These are phyloP conservation scores for Coemansia linderi DNA, from an alignment of 371 early-diverging fungal genomes.

Conservation along the genomic window DNA sequence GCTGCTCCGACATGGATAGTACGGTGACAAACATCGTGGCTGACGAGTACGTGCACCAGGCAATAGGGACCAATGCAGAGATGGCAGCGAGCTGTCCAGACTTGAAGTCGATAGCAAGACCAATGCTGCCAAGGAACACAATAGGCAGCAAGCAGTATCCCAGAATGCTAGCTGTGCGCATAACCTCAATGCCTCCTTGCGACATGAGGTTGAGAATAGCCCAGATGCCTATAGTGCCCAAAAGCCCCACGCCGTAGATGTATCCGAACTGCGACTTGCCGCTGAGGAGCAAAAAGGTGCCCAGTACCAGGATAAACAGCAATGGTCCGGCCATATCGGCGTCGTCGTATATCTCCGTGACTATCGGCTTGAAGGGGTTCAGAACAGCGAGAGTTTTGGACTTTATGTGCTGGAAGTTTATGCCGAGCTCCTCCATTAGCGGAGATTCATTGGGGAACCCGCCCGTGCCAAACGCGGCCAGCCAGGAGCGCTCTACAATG, in stretches of 20 bases:
- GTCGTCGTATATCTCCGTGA: constrained; percentile 90
- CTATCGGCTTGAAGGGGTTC: constrained; percentile 86
- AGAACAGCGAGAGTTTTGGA: constrained; percentile 81
- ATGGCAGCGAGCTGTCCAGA: constrained; percentile 35
- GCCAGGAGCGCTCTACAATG: constrained; percentile 59
- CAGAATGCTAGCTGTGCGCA: constrained; percentile 90
- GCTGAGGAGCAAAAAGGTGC: constrained; percentile 84
- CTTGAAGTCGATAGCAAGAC: constrained; percentile 52
- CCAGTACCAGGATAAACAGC: constrained; percentile 86
- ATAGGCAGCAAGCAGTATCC: constrained; percentile 96
- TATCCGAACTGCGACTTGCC: constrained; percentile 96
- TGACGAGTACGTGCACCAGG: constrained; percentile 94
- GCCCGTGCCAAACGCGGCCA: constrained; percentile 82
- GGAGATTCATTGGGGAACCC: constrained; percentile 88
- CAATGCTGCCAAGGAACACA: constrained; percentile 78
- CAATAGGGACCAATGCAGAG: constrained; percentile 65
- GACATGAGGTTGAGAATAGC: constrained; percentile 92
- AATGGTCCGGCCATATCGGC: constrained; percentile 94
- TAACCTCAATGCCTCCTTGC: constrained; percentile 81
- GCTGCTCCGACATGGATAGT: constrained; percentile 88
- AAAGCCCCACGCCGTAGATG: constrained; percentile 91
- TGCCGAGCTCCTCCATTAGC: constrained; percentile 87
- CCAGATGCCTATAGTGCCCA: constrained; percentile 88
- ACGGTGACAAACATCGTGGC: constrained; percentile 95
- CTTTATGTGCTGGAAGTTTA: constrained; percentile 89